Evolutionary conservation across 768 basidiomycete species (phyloP), one percentile per base, ranked within the genome.

Genomic region (Lactarius sanguifluus): DNA sequence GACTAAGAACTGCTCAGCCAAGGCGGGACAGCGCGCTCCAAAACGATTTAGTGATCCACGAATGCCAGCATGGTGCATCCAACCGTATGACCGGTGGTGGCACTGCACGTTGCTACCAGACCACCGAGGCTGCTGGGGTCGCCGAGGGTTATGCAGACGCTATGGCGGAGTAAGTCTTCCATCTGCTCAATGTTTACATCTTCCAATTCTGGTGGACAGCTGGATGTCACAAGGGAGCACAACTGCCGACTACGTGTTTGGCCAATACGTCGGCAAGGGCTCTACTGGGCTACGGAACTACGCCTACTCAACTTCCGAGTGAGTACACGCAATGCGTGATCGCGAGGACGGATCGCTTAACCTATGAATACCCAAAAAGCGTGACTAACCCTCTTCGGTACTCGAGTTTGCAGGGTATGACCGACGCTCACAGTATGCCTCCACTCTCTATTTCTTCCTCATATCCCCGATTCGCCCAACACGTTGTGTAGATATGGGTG

Each of bases 21-120:
- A 75, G 81, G 71, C 82, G 88, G 47, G 88, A 89, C 61, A 87
- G 87, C 38, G 82, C 86, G 15, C 76, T 89, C 30, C 85, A 88
- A 71, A 86, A 86, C 70, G 87, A 87, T 66, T 81, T 77, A 59
- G 77, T 82, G 68, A 77, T 81, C 25, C 82, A 83, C 65, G 82
- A 90, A 73, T 79, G 71, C 58, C 59, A 76, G 69, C 74, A 79
- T 70, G 73, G 75, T 82, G 43, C 20, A n/a, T 20, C 20, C 9
- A n/a, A 45, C 10, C 43, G 43, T 45, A 45, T 45, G 43, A 45
- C 82, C 12, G 84, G 84, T 23, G 82, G 84, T 45, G 83, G 82
- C 30, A 82, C 81, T 32, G 83, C 82, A 52, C 77, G 84, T 20
- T 89, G 88, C 77, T 76, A 88, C 66, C 83, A 86, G 72, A 85